These are phyloP conservation scores for Tylopilus sp. DNA, from an alignment of 768 basidiomycete species.

Conservation along the genomic window DNA sequence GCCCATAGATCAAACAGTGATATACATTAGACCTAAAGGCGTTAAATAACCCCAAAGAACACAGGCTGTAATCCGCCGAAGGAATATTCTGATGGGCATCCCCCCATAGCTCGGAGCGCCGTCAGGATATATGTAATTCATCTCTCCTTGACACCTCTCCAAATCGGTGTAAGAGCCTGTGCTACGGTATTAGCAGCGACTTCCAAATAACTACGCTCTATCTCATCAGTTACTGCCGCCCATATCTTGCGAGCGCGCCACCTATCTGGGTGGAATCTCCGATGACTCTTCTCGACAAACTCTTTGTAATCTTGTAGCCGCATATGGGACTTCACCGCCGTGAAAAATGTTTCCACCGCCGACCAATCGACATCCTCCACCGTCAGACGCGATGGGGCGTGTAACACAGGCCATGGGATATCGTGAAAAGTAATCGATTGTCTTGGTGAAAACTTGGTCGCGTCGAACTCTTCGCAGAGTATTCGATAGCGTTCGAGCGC, in stretches of 20 bases:
- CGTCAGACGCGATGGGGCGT: constrained; percentile 46
- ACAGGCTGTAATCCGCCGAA: too few relatives aligned
- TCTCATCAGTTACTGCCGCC: constrained; percentile 53
- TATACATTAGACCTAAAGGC: too few relatives aligned
- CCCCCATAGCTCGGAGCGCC: background rate
- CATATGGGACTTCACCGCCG: constrained; percentile 47
- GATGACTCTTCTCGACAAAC: constrained; percentile 68
- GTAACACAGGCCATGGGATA: constrained; percentile 76
- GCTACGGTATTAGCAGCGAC: constrained; percentile 72
- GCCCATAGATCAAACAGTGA: too few relatives aligned
- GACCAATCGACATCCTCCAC: constrained; percentile 70
- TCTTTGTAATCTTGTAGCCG: constrained; percentile 57
- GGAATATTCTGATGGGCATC: background rate
- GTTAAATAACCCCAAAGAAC: too few relatives aligned
- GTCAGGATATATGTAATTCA: constrained; percentile 8
- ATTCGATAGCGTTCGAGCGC: constrained; percentile 69
- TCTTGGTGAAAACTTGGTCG: constrained; percentile 49
- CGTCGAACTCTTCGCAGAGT: constrained; percentile 62
- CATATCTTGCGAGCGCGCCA: constrained; percentile 70
- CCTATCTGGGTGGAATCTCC: constrained; percentile 76
- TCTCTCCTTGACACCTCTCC: constrained; percentile 42
- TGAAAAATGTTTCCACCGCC: constrained; percentile 70
- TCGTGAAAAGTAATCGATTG: constrained; percentile 55
- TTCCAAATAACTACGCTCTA: constrained; percentile 56
- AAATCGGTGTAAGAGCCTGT: constrained; percentile 70